Evolutionary conservation across 805 yeast species (phyloP).

Genomic region (Scheffersomyces ergatensis): DNA sequence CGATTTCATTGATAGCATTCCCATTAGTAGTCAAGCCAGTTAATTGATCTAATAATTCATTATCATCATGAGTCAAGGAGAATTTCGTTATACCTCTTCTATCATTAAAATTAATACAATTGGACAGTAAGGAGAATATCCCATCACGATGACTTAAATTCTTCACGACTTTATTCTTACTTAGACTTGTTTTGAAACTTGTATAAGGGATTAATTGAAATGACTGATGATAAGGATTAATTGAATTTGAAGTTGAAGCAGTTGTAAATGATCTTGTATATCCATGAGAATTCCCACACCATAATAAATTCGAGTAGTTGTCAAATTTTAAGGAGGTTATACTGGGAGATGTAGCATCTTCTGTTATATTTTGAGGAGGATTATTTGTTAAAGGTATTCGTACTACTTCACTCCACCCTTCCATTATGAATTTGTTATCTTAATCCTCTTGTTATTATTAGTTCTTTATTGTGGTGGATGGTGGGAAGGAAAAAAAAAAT

Average conservation of each 20-base stretch:
- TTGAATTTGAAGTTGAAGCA: conserved; percentile 9
- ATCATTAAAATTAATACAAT: conserved; percentile 29
- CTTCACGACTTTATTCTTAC: conserved; percentile 17
- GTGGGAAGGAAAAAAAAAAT: too few species aligned
- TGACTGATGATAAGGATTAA: conserved; percentile 14
- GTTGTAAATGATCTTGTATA: conserved; percentile 29
- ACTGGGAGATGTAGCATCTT: neutral
- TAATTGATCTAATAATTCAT: conserved; percentile 17
- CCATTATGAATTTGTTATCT: too few species aligned
- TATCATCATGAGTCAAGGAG: conserved; percentile 10
- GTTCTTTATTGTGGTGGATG: neutral
- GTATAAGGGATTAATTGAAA: conserved; percentile 34
- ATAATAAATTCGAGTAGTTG: conserved; percentile 67
- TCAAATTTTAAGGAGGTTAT: conserved; percentile 53
- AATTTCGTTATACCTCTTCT: conserved; percentile 31
- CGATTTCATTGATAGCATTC: conserved; percentile 13
- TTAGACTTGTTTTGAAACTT: conserved; percentile 24
- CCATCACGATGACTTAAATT: conserved; percentile 30
- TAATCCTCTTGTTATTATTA: neutral
- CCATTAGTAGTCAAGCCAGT: conserved; percentile 33
- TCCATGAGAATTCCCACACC: conserved; percentile 79
- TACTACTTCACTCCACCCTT: conserved; percentile 50
- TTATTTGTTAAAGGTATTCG: conserved; percentile 8
- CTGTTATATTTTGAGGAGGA: neutral
- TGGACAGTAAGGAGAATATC: conserved; percentile 30